A percentile compares a stretch with the other conserved stretches of the same genome.
Conservation (phyloP, 1,284 basidiomycete genomes). For the Anthracocystis setariae region DNA sequence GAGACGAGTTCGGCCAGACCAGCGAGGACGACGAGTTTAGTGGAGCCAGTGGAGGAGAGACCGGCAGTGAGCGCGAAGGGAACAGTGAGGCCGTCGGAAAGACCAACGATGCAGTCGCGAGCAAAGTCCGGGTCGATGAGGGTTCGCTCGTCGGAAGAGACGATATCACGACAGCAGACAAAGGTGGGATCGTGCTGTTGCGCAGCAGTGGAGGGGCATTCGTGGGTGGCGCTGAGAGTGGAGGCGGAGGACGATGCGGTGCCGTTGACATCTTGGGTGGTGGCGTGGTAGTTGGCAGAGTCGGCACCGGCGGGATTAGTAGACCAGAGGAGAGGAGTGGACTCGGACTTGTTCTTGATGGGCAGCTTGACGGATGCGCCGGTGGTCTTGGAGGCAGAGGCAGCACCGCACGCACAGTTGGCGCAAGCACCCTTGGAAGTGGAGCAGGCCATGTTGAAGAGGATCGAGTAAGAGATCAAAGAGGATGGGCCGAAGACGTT, state of each 20-base stretch:
- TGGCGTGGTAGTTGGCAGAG: conserved; percentile 23
- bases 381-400: conserved; percentile 10
- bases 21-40: conserved; percentile 86
- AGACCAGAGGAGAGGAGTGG: conserved; percentile 48
- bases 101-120: conserved; percentile 84
- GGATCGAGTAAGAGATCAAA: not conserved
- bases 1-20: conserved; percentile 79
- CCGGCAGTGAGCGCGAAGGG: conserved; percentile 73
- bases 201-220: conserved; percentile 21
- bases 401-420: conserved; percentile 38
- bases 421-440: conserved; percentile 33
- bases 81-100: conserved; percentile 91
- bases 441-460: conserved; percentile 35
- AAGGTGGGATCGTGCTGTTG: conserved; percentile 26
- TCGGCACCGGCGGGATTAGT: conserved; percentile 15
- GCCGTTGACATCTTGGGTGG: conserved; percentile 7
- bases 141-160: conserved; percentile 76
- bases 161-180: conserved; percentile 82
- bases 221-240: conserved; percentile 25
- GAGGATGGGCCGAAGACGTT: not conserved
- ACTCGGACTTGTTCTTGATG: conserved; percentile 29
- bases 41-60: conserved; percentile 87
- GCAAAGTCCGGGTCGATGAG: conserved; percentile 85
- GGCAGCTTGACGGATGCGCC: conserved; percentile 35
- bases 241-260: conserved; percentile 32